phyloP scores from a whole-genome alignment of 208 protist species.

The Trypanosoma vivax region DNA sequence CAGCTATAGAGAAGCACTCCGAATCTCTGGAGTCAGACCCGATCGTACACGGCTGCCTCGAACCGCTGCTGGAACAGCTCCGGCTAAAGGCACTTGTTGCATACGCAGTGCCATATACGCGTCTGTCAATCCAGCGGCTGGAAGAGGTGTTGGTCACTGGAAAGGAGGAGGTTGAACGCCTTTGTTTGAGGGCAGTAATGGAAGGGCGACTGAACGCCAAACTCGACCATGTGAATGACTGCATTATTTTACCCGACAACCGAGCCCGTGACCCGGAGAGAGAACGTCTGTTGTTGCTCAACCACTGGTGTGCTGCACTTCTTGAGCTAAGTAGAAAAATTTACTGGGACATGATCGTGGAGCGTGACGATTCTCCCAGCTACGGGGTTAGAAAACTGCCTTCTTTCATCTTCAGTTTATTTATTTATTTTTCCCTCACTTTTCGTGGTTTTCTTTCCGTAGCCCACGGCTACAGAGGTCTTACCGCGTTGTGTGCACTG shows the following conservation, averaged over 20 bases:
- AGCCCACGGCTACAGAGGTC: too few relatives aligned
- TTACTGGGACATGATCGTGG: slow-evolving; percentile 8
- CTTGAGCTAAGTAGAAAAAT: slow-evolving; percentile 7
- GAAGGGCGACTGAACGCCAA: slow-evolving; percentile 71
- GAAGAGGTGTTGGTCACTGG: slow-evolving; percentile 72
- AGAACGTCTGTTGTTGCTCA: slow-evolving; percentile 18
- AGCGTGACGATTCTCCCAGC: too few relatives aligned
- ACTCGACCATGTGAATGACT: slow-evolving; percentile 26
- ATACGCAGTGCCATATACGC: slow-evolving; percentile 87
- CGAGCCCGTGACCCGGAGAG: not conserved
- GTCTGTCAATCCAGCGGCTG: slow-evolving; percentile 35
- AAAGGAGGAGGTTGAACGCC: slow-evolving; percentile 66
- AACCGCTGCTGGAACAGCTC: slow-evolving; percentile 87
- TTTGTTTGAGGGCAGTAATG: slow-evolving; percentile 90
- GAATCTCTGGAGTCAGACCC: slow-evolving; percentile 74
- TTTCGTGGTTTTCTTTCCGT: too few relatives aligned
- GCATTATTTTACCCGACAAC: slow-evolving; percentile 27
- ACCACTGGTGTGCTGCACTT: slow-evolving; percentile 20
- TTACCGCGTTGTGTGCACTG: too few relatives aligned
- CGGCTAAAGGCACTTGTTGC: slow-evolving; percentile 86
- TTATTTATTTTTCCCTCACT: slow-evolving; percentile 5
- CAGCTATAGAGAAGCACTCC: slow-evolving; percentile 65
- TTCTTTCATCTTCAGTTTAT: not conserved
- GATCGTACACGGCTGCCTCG: slow-evolving; percentile 88
- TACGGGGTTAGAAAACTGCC: not conserved